Evolutionary conservation across 306 rosid species (phyloP), one percentile per base, ranked within the genome.

Genomic region (Corylus avellana): DNA sequence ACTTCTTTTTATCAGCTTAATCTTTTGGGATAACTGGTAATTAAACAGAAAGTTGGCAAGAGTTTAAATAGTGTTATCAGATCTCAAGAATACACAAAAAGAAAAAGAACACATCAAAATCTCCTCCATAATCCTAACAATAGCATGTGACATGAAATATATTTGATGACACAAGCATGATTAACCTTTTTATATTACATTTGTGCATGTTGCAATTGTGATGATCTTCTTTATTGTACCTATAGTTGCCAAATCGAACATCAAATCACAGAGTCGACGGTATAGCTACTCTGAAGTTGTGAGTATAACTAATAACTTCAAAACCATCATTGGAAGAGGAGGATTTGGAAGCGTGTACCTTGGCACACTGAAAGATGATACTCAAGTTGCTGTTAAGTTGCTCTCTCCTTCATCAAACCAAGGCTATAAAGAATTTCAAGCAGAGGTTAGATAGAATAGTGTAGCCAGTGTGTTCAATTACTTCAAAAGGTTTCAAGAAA

Each of bases 331-430:
- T 46, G 89, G 88, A 39, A 71, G 61, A 79, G 88, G 92, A 39
- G 91, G 88, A 61, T 88, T 88, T 75, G 92, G 87, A 44, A 76
- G 80, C 20, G 92, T 85, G n/a, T 83, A 80, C 54, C 56, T 29
- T 4, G 89, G 87, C 50, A 29, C 17, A 8, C 29, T 85, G 8
- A 29, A 73, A 2, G 70, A 77, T 69, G 78, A 37, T 13, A 69
- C 49, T 51, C 64, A 79, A 79, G 89, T 86, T 75, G 90, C 88
- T 0, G 79, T 73, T 3, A 76, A 83, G 69, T 48, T 39, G 44
- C 83, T 83, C 1, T 53, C 75, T 6, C 9, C 56, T 3, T 50
- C 80, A 44, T 80, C 92, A 61, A 63, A 53, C 61, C 85, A 88
- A 84, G 88, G 90, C 17, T 48, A 44, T 12, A 78, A 76, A 68